A percentile compares a stretch with the other conserved stretches of the same genome.
These are phyloP conservation scores for Pleurotus eryngii DNA, from an alignment of 768 basidiomycete species.

Conservation along the genomic window DNA sequence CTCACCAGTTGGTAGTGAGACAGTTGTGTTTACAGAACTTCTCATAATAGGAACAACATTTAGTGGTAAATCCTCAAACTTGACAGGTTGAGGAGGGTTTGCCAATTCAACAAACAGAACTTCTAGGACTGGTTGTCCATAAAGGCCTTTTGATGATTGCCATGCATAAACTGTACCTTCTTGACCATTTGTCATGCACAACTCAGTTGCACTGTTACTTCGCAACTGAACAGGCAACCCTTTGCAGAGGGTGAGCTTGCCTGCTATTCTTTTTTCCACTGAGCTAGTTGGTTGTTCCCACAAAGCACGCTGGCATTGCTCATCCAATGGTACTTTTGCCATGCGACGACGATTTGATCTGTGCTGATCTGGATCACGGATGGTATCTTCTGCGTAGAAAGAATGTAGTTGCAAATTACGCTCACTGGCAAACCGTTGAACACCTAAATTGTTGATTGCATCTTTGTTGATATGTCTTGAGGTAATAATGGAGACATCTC, in stretches of 20 bases:
- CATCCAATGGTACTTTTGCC: background rate
- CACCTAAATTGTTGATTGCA: slow-evolving; percentile 30
- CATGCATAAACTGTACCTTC: slow-evolving; percentile 24
- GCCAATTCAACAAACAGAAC: slow-evolving; percentile 14
- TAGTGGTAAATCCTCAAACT: slow-evolving; percentile 9
- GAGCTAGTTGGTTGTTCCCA: slow-evolving; percentile 21
- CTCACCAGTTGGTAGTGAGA: slow-evolving; percentile 13
- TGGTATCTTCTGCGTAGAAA: slow-evolving; percentile 24
- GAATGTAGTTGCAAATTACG: slow-evolving; percentile 18
- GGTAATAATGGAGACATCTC: slow-evolving; percentile 36
- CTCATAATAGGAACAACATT: slow-evolving; percentile 16
- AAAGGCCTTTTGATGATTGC: slow-evolving; percentile 11
- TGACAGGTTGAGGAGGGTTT: slow-evolving; percentile 9
- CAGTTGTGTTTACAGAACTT: slow-evolving; percentile 2
- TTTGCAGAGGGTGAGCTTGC: slow-evolving; percentile 24
- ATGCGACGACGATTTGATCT: background rate
- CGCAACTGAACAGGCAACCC: slow-evolving; percentile 27
- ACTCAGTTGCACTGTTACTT: slow-evolving; percentile 25
- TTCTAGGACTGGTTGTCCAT: slow-evolving; percentile 15
- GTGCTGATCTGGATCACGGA: background rate
- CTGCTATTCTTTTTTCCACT: slow-evolving; percentile 22
- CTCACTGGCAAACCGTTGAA: slow-evolving; percentile 29
- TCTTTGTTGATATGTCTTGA: slow-evolving; percentile 33
- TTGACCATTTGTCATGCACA: slow-evolving; percentile 29
- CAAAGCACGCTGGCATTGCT: slow-evolving; percentile 12